Evolutionary conservation across 306 rosid genomes (phyloP), one percentile per base, ranked within the genome.

Genomic region (Rubus parviflorus): DNA sequence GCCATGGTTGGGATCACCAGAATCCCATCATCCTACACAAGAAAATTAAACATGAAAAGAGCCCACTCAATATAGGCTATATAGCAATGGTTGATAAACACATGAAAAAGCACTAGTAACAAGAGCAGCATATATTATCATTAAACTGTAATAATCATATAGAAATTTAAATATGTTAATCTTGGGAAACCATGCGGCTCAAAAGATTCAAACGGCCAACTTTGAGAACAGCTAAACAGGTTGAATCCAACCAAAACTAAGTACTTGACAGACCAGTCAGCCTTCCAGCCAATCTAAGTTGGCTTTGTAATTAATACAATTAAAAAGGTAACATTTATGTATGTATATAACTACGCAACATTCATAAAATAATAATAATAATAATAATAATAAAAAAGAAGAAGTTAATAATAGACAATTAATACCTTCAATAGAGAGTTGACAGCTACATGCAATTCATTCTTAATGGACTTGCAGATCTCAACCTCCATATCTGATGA

Each of bases 1-100:
- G 91, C 94, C 56, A 86, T 86, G 14, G 99, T 89, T 49, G 99
- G 99, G 71, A 96, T 89, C 80, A 92, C 94, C 84, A 96, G 84
- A 88, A 96, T 77, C 79, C 97, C 98, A 81, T 96, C 99, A 80
- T 96, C 99, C 99, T 96, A 74, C 61, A 77, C 14, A 72, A 70
- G 52, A 57, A 35, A 49, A 25, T 56, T 76, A 78, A 75, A 7
- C 47, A 42, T 16, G 37, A 64, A 46, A 16, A 54, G 30, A 75
- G 43, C 17, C 43, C 20, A 56, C 43, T 22, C 53, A 19, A 45
- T 19, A 77, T 41, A 48, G 20, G 19, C 53, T 14, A 45, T 19
- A 77, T 25, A 48, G 20, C n/a, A 35, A 19, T 10, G 17, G n/a
- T 73, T 7, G 0, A 56, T 54, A 53, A 58, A 45, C 46, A 53